Evolutionary conservation across 2,329 filamentous ascomycete genomes (phyloP).

Genomic region (Ilyonectria destructans): DNA sequence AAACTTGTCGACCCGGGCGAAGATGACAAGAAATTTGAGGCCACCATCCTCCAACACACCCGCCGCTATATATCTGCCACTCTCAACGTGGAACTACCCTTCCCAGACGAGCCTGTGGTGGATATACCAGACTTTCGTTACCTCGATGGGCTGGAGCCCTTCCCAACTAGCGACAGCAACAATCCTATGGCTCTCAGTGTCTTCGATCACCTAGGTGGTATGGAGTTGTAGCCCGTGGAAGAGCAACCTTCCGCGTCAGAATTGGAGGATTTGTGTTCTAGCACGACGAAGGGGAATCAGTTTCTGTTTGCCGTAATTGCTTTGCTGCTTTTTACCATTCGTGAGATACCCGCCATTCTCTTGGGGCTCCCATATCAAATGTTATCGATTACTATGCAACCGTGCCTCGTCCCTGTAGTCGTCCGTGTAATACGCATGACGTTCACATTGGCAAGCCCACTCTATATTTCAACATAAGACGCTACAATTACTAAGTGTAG

Average conservation of each 20-base stretch:
- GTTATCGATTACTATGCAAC: too few relatives aligned
- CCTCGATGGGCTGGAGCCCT: constrained; percentile 1
- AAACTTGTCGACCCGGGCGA: constrained; percentile 34
- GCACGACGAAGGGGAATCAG: not conserved
- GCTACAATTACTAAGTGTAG: too few relatives aligned
- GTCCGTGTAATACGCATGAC: too few relatives aligned
- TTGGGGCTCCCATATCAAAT: not conserved
- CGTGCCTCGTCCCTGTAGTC: not conserved
- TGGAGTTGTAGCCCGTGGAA: not conserved
- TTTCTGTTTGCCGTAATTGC: not conserved
- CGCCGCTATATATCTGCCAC: constrained; percentile 39
- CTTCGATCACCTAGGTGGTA: not conserved
- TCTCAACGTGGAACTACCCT: constrained; percentile 38
- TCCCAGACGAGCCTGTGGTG: constrained; percentile 21
- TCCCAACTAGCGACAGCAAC: not conserved
- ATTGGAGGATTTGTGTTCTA: not conserved
- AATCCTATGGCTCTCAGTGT: not conserved
- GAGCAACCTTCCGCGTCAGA: not conserved
- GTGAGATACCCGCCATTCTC: constrained; percentile 1
- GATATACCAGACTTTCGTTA: not conserved
- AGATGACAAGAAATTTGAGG: constrained; percentile 43
- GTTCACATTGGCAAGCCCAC: too few relatives aligned
- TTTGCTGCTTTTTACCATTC: not conserved
- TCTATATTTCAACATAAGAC: too few relatives aligned
- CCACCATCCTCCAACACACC: constrained; percentile 34